phyloP scores from a whole-genome alignment of 2,329 filamentous ascomycete species.

The Beauveria sp. region DNA sequence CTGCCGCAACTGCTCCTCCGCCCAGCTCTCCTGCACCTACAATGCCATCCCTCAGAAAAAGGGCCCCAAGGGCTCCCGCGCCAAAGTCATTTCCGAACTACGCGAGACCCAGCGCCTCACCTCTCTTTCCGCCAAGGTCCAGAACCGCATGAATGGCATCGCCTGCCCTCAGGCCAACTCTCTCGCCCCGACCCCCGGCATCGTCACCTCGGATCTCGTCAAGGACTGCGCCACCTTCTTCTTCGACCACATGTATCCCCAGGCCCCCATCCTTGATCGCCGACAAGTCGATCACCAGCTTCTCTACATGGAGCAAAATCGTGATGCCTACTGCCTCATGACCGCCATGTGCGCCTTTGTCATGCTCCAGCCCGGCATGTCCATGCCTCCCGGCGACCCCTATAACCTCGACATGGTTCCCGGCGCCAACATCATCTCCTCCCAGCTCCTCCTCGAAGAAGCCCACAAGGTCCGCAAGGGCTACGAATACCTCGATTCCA shows the following conservation, averaged over 20 bases:
- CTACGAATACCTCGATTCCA: slow-evolving; percentile 50
- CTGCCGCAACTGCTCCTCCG: slow-evolving; percentile 62
- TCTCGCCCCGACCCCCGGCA: slow-evolving; percentile 48
- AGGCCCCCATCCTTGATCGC: slow-evolving; percentile 55
- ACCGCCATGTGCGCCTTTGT: slow-evolving; percentile 60
- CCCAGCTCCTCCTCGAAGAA: slow-evolving; percentile 61
- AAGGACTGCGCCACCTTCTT: slow-evolving; percentile 62
- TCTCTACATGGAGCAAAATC: slow-evolving; percentile 52
- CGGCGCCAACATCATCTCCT: slow-evolving; percentile 54
- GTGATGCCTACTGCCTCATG: slow-evolving; percentile 57
- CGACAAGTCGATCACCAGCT: slow-evolving; percentile 50
- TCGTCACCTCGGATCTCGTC: slow-evolving; percentile 54
- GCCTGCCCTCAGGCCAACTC: slow-evolving; percentile 39
- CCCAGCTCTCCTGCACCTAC: slow-evolving; percentile 63
- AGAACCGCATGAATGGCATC: slow-evolving; percentile 51
- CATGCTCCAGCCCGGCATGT: slow-evolving; percentile 62
- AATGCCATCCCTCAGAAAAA: slow-evolving; percentile 70
- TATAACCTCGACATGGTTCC: slow-evolving; percentile 49
- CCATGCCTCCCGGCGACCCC: slow-evolving; percentile 48
- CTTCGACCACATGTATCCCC: slow-evolving; percentile 58
- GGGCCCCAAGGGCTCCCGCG: slow-evolving; percentile 65
- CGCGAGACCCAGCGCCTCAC: slow-evolving; percentile 61
- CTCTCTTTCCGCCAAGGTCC: slow-evolving; percentile 53
- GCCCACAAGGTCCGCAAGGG: slow-evolving; percentile 55
- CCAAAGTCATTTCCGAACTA: slow-evolving; percentile 68